These are phyloP conservation scores for Taphrina betulina DNA, from an alignment of 1,139 yeast genomes.

Conservation along the genomic window DNA sequence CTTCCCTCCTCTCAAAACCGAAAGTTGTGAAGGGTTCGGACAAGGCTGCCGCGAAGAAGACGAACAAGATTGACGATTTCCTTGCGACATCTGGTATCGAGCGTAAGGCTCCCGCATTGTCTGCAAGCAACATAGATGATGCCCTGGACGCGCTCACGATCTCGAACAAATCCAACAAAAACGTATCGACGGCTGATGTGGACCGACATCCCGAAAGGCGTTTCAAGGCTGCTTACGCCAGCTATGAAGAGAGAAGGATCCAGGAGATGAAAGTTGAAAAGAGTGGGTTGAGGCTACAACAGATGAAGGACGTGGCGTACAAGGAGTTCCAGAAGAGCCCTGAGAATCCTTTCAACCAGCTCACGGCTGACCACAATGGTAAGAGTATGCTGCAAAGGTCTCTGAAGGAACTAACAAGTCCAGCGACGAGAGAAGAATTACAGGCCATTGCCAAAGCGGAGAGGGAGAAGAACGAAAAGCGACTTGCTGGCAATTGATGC, in stretches of 20 bases:
- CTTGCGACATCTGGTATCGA: constrained; percentile 38
- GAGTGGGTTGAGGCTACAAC: constrained; percentile 79
- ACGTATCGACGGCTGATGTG: constrained; percentile 54
- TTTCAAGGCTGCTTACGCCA: constrained; percentile 75
- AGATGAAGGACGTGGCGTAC: constrained; percentile 67
- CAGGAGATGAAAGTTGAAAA: constrained; percentile 74
- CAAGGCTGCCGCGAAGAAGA: constrained; percentile 61
- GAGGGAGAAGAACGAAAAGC: constrained; percentile 21
- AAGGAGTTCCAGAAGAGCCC: constrained; percentile 81
- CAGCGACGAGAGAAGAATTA: constrained; percentile 28
- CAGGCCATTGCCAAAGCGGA: constrained; percentile 28
- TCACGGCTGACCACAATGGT: constrained; percentile 57
- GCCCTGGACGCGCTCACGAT: constrained; percentile 71
- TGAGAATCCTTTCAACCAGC: constrained; percentile 84
- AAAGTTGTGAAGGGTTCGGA: constrained; percentile 62
- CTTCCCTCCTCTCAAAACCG: constrained; percentile 60
- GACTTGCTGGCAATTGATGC: constrained; percentile 16
- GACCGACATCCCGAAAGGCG: constrained; percentile 90
- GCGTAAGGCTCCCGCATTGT: constrained; percentile 51
- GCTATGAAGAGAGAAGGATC: constrained; percentile 67
- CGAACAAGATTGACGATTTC: constrained; percentile 67
- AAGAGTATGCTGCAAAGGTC: too few species aligned
- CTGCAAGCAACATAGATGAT: constrained; percentile 73
- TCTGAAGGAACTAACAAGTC: constrained; percentile 5
- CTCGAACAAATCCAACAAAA: constrained; percentile 45